A percentile compares a stretch with the other conserved stretches of the same genome.
These are phyloP conservation scores for Penicillium robsamsonii DNA, from an alignment of 495 filamentous ascomycete genomes.

Conservation along the genomic window DNA sequence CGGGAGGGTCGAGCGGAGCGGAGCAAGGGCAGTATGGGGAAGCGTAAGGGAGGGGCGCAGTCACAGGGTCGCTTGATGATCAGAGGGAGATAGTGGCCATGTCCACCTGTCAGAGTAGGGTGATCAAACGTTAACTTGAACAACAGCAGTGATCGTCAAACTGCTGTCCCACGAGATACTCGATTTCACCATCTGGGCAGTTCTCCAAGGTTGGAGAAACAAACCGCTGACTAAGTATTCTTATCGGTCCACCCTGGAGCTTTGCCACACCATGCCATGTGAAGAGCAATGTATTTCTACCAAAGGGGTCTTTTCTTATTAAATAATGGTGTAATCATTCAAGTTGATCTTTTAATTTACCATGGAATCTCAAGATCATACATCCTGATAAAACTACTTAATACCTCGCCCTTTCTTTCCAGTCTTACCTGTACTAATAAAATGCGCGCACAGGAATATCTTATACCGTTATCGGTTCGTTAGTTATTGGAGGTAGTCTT, in stretches of 20 bases:
- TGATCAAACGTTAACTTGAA: conserved; percentile 5
- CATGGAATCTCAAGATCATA: background rate
- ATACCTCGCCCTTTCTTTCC: background rate
- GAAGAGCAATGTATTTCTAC: background rate
- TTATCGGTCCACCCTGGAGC: background rate
- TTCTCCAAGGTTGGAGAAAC: conserved; percentile 16
- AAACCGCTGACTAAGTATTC: conserved; percentile 28
- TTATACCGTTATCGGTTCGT: conserved; percentile 10
- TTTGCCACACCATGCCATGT: background rate
- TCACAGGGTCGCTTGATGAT: conserved; percentile 26
- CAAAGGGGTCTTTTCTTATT: background rate
- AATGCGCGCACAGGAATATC: conserved; percentile 4
- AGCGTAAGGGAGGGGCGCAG: conserved; percentile 28
- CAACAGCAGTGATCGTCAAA: conserved; percentile 15
- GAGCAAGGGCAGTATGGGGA: conserved; percentile 31
- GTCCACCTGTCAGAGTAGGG: conserved; percentile 10
- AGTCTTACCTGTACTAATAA: background rate
- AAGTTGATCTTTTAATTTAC: background rate
- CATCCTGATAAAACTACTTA: background rate
- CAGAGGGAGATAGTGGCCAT: conserved; percentile 21
- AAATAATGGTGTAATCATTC: background rate
- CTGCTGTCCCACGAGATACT: conserved; percentile 20
- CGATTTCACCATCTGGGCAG: conserved; percentile 14
- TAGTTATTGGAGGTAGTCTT: conserved; percentile 52
- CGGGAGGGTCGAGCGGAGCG: conserved; percentile 21